Percentiles rank a stretch among this genome's conserved stretches.
Conservation (phyloP, 306 rosid species). For the Quercus bicolor region DNA sequence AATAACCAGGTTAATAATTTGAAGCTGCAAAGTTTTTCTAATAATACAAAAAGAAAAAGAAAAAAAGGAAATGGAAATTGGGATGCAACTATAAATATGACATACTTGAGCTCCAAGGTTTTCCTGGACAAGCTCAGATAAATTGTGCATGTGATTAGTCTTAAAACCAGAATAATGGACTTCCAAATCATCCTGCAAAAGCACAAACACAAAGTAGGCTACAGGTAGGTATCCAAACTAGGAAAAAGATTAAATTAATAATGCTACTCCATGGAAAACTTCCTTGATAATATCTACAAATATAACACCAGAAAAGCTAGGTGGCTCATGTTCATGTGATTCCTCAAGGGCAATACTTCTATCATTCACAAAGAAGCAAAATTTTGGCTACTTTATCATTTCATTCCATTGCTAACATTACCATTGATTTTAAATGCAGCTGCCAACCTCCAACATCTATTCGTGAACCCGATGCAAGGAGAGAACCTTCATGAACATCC, state of each 20-base stretch:
- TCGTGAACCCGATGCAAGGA: constrained; percentile 77
- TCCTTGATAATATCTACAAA: neutral
- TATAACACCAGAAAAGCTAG: neutral
- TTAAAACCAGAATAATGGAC: constrained; percentile 84
- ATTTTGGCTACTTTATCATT: constrained; percentile 12
- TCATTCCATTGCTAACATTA: constrained; percentile 30
- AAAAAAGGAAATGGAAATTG: constrained; percentile 2
- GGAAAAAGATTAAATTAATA: constrained; percentile 1
- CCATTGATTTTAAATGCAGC: constrained; percentile 87
- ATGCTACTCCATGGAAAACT: neutral
- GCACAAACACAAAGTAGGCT: constrained; percentile 16
- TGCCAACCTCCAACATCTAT: constrained; percentile 86
- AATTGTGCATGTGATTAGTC: constrained; percentile 82
- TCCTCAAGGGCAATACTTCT: neutral
- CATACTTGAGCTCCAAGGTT: constrained; percentile 76
- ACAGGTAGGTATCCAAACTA: constrained; percentile 6
- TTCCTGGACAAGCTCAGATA: constrained; percentile 80
- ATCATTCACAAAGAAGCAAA: neutral
- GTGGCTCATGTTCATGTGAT: neutral
- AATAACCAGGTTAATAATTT: constrained; percentile 7
- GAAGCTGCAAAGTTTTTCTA: neutral
- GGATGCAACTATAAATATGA: constrained; percentile 8
- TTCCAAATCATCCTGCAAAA: constrained; percentile 66
- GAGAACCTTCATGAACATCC: constrained; percentile 45
- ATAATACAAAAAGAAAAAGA: too few species aligned